A percentile compares a stretch with the other conserved stretches of the same genome.
phyloP scores from a whole-genome alignment of 108 stramenopile genomes.

The Nitzschia sp. region DNA sequence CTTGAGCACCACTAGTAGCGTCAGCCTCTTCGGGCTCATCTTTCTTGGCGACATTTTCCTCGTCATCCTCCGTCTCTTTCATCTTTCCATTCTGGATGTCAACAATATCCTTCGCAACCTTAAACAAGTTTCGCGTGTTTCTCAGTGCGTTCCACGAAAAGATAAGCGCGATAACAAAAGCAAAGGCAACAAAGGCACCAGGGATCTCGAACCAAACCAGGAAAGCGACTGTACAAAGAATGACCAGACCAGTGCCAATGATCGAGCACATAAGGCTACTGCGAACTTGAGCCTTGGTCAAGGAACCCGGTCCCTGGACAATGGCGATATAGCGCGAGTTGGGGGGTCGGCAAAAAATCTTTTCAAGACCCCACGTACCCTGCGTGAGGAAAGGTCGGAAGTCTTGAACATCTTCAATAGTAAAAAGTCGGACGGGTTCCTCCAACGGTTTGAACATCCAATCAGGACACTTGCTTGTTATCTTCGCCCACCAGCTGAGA shows the following conservation, averaged over 20 bases:
- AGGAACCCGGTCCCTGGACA: slow-evolving; percentile 39
- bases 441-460: slow-evolving; percentile 25
- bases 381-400: slow-evolving; percentile 58
- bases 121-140: slow-evolving; percentile 24
- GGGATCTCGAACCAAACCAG: slow-evolving; percentile 49
- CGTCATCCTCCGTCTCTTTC: not conserved
- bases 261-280: slow-evolving; percentile 39
- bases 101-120: slow-evolving; percentile 3
- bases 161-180: slow-evolving; percentile 33
- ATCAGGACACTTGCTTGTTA: not conserved
- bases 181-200: slow-evolving; percentile 29
- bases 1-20: not conserved
- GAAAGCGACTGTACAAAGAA: slow-evolving; percentile 26
- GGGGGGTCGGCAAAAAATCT: slow-evolving; percentile 42
- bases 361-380: slow-evolving; percentile 53
- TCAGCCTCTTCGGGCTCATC: not conserved
- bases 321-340: slow-evolving; percentile 40
- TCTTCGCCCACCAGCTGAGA: not conserved
- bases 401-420: slow-evolving; percentile 53
- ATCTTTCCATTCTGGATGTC: slow-evolving; percentile 8
- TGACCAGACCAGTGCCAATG: slow-evolving; percentile 36
- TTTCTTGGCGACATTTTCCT: not conserved
- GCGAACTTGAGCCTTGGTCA: slow-evolving; percentile 36
- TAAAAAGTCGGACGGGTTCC: slow-evolving; percentile 48
- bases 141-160: slow-evolving; percentile 28